Evolutionary conservation across 2,329 filamentous ascomycete species (phyloP).

Genomic region (Plenodomus lindquistii): DNA sequence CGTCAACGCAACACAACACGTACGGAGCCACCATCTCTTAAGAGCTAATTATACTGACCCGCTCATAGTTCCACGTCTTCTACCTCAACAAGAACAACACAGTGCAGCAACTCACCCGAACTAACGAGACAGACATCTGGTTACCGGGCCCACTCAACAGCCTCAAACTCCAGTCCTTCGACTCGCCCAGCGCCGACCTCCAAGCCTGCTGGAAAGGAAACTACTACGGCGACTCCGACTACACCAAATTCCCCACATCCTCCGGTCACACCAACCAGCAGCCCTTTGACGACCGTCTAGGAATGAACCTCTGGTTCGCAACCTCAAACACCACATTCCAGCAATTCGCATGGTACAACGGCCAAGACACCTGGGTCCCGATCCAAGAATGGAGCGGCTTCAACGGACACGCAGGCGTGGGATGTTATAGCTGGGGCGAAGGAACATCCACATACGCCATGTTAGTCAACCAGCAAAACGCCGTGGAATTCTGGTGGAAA

Average conservation of each 20-base stretch:
- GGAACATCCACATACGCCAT: conserved; percentile 48
- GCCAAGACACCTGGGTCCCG: conserved; percentile 41
- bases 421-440: conserved; percentile 49
- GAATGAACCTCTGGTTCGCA: conserved; percentile 53
- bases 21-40: conserved; percentile 19
- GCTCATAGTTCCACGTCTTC: conserved; percentile 44
- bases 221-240: conserved; percentile 47
- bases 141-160: conserved; percentile 57
- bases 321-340: conserved; percentile 46
- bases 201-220: conserved; percentile 82
- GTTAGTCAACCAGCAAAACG: conserved; percentile 46
- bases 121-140: conserved; percentile 48
- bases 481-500: conserved; percentile 51
- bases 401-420: conserved; percentile 51
- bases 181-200: conserved; percentile 85
- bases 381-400: conserved; percentile 44
- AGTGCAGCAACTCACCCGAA: conserved; percentile 45
- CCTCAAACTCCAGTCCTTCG: conserved; percentile 82
- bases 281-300: conserved; percentile 33
- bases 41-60: too few relatives aligned
- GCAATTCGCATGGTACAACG: conserved; percentile 48
- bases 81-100: conserved; percentile 48
- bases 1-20: conserved; percentile 43
- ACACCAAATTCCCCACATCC: conserved; percentile 41
- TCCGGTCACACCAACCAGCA: conserved; percentile 29